Evolutionary conservation across 2,329 filamentous ascomycete species (phyloP).

Genomic region (Fusarium cicatricum): DNA sequence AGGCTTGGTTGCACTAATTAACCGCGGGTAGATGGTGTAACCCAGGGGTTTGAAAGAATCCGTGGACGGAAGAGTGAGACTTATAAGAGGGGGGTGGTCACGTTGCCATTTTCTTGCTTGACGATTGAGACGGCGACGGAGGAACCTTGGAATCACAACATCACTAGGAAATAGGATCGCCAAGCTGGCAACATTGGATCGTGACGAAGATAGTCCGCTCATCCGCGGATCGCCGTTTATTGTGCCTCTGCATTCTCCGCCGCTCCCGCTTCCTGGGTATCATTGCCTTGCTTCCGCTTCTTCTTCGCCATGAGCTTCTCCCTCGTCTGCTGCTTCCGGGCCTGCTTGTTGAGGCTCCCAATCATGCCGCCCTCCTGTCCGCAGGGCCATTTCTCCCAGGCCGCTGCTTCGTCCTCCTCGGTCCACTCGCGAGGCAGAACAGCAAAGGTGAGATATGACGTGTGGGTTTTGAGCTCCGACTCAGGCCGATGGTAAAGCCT

Average conservation of each 20-base stretch:
- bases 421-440: slow-evolving; percentile 87
- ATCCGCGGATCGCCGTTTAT: slow-evolving; percentile 13
- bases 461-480: slow-evolving; percentile 92
- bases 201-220: slow-evolving; percentile 7
- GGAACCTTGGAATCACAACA: slow-evolving; percentile 1
- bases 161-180: neutral
- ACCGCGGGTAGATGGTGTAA: neutral
- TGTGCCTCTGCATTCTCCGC: slow-evolving; percentile 26
- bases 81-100: too few species aligned
- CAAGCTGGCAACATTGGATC: neutral
- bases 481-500: slow-evolving; percentile 82
- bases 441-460: slow-evolving; percentile 95
- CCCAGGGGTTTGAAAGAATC: neutral
- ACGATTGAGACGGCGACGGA: neutral
- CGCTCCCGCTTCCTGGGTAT: slow-evolving; percentile 34
- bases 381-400: slow-evolving; percentile 70
- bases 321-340: slow-evolving; percentile 65
- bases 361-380: slow-evolving; percentile 61
- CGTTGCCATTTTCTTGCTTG: neutral
- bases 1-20: neutral
- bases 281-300: slow-evolving; percentile 46
- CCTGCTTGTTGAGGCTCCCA: slow-evolving; percentile 61
- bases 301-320: slow-evolving; percentile 59
- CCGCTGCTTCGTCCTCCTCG: slow-evolving; percentile 78
- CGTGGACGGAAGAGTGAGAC: neutral